Base-by-base conservation (phyloP, 768 basidiomycete genomes). In the Leccinum disarticulatum region DNA sequence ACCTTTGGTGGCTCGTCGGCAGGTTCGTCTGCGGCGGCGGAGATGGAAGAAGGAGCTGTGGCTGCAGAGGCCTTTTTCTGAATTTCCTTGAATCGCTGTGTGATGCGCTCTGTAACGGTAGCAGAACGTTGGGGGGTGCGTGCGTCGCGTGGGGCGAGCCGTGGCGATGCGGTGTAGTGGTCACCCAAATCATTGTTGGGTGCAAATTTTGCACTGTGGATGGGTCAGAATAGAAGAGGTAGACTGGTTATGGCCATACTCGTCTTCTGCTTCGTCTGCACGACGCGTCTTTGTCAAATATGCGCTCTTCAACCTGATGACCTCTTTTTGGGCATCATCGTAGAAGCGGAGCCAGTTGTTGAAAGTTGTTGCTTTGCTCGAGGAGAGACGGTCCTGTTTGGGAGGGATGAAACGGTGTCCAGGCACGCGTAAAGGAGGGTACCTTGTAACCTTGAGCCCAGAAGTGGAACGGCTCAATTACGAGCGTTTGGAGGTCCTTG, bases 231-330 rank as follows among this genome's bases (percentile, higher is more conserved):
- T 30, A 27, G 3, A 35, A 10, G 7, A n/a, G 13, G 36, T 28
- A 47, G 52, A 55, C 31, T 48, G 54, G 53, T 41, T 30, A 13
- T 14, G 1, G 6, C 79, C 93, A 68, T 74, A 96, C 95, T 96
- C 94, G 71, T 97, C 95, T 71, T 93, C 93, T 8, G 89, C 88
- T 69, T 97, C 95, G 66, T 97, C 95, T 15, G 95, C 94, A 43
- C 84, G 83, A 56, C 91, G 84, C 0, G 84, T 87, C 73, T 94
- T 96, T 33, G 80, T 74, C 11, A 92, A 72, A 69, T 96, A 96
- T 56, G 84, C 79, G 54, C 87, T 81, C 74, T 91, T 93, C 62
- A 94, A 75, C 73, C 88, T 88, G 47, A 79, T 71, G 6, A 81
- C 88, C 55, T 90, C 87, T 22, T 73, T 79, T 27, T 87, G 83